Evolutionary conservation across 164 flowering plant genomes (phyloP).

Genomic region (Vitis rupestris): DNA sequence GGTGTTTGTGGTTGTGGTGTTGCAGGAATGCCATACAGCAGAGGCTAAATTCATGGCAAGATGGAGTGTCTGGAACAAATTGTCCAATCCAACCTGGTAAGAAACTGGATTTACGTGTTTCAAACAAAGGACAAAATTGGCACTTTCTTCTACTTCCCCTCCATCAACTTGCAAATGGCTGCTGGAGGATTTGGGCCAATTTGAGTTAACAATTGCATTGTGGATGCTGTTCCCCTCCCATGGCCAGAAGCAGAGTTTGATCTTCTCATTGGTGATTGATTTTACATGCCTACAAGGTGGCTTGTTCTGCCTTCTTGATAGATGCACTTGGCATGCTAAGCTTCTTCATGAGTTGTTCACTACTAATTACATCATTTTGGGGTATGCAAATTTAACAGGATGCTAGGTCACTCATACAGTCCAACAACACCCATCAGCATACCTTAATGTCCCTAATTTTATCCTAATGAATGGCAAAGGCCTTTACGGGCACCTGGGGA

Average conservation of each 20-base stretch:
- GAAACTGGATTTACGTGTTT: conserved; percentile 7
- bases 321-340: too few species aligned
- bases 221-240: conserved; percentile 24
- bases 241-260: conserved; percentile 24
- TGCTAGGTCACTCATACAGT: too few species aligned
- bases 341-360: too few species aligned
- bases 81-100: conserved; percentile 32
- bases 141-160: conserved; percentile 32
- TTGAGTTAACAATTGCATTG: conserved; percentile 11
- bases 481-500: too few species aligned
- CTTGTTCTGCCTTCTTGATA: too few species aligned
- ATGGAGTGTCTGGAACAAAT: conserved; percentile 29
- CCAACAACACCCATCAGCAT: too few species aligned
- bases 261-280: conserved; percentile 48
- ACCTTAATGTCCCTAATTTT: too few species aligned
- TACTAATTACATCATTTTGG: conserved; percentile 15
- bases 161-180: conserved; percentile 20
- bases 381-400: conserved; percentile 22
- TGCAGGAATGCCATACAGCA: conserved; percentile 24
- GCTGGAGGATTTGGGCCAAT: conserved; percentile 31
- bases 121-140: conserved; percentile 39
- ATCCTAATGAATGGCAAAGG: too few species aligned
- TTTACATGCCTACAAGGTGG: conserved; percentile 8
- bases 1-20: too few species aligned
- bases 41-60: conserved; percentile 37